phyloP scores from a whole-genome alignment of 371 early-diverging fungal genomes.

The Mucor piriformis region DNA sequence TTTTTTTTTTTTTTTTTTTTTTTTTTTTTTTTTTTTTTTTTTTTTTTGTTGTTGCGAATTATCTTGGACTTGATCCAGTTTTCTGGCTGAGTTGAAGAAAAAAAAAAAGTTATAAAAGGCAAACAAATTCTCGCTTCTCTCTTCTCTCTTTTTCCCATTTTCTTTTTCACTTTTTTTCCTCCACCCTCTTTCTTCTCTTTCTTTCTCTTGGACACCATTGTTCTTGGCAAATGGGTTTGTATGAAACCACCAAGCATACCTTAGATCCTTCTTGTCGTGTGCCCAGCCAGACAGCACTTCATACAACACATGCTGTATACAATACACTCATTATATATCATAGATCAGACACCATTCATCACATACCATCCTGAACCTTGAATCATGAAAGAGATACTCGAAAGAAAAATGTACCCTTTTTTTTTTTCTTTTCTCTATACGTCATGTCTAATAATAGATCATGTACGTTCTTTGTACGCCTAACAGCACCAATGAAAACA shows the following conservation, averaged over 20 bases:
- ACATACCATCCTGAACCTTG: no score
- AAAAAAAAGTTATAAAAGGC: slow-evolving; percentile 5
- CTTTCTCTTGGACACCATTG: not conserved
- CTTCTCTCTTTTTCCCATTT: not conserved
- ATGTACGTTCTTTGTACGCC: slow-evolving; percentile 4
- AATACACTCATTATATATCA: no score
- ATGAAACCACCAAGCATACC: no score
- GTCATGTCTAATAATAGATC: slow-evolving; percentile 4
- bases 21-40: slow-evolving; percentile 1
- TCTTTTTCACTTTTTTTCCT: slow-evolving; percentile 2
- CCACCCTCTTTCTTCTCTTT: not conserved
- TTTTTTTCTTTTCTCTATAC: not conserved
- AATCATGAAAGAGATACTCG: not conserved
- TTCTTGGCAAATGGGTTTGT: no score
- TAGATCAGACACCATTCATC: no score
- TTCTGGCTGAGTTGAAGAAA: slow-evolving; percentile 5
- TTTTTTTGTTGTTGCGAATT: not conserved
- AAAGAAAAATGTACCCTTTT: not conserved
- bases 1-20: not conserved
- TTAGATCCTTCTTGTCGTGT: no score
- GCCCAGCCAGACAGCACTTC: no score
- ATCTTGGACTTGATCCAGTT: not conserved
- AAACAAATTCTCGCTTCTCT: slow-evolving; percentile 1
- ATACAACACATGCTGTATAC: no score
- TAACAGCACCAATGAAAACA: slow-evolving; percentile 3